phyloP scores from a whole-genome alignment of 495 filamentous ascomycete species.

The Geopyxis carbonaria region DNA sequence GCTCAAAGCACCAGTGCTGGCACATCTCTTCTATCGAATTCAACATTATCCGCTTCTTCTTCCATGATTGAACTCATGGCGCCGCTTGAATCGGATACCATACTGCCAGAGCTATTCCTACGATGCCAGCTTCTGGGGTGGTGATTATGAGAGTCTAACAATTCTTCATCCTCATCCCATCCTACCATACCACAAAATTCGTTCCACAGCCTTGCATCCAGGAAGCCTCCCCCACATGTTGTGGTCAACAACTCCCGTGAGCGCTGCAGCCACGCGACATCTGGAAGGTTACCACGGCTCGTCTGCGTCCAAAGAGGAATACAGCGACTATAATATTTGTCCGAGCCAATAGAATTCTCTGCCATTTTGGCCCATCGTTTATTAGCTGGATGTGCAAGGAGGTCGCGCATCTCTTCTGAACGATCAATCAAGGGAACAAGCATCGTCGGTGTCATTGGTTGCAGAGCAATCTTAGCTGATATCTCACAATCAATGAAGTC shows the following conservation, averaged over 20 bases:
- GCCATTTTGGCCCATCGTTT: conserved; percentile 16
- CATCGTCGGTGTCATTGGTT: conserved; percentile 17
- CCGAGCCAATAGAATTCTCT: conserved; percentile 12
- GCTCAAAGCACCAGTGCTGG: too few relatives aligned
- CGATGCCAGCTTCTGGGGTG: too few relatives aligned
- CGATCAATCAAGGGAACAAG: conserved; percentile 22
- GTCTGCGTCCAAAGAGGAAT: conserved; percentile 19
- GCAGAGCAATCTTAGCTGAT: conserved; percentile 17
- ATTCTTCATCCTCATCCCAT: conserved; percentile 14
- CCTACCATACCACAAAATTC: conserved; percentile 24
- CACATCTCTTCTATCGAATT: too few relatives aligned
- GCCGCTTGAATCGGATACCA: too few relatives aligned
- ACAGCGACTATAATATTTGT: conserved; percentile 15
- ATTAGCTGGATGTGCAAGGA: conserved; percentile 16
- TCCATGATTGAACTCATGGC: too few relatives aligned
- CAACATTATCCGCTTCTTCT: too few relatives aligned
- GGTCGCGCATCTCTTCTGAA: conserved; percentile 16
- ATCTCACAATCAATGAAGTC: conserved; percentile 16
- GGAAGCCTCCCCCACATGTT: conserved; percentile 15
- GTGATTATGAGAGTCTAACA: too few relatives aligned
- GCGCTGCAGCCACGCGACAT: conserved; percentile 17
- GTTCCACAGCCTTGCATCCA: conserved; percentile 17
- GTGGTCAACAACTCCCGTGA: conserved; percentile 13
- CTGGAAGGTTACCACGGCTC: conserved; percentile 12
- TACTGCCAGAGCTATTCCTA: too few relatives aligned